phyloP scores from a whole-genome alignment of 371 early-diverging fungal genomes.

The Gilbertella persicaria region DNA sequence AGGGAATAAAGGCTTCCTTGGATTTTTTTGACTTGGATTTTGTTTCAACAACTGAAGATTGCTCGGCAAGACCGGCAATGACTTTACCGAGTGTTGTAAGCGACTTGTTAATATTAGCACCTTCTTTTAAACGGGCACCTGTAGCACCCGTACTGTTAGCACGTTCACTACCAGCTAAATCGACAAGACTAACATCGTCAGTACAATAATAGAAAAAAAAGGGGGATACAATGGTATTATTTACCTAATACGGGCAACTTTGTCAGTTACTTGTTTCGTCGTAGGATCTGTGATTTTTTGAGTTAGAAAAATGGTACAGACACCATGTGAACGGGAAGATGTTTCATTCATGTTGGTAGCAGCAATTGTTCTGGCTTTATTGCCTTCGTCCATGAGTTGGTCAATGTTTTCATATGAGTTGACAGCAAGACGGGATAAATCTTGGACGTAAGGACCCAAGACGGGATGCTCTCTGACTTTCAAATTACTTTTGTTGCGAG shows the following conservation, averaged over 20 bases:
- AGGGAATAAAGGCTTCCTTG: slow-evolving; percentile 32
- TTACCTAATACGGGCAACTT: slow-evolving; percentile 63
- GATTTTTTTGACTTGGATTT: slow-evolving; percentile 50
- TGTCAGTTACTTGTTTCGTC: slow-evolving; percentile 64
- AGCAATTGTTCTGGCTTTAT: slow-evolving; percentile 85
- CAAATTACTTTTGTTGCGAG: slow-evolving; percentile 68
- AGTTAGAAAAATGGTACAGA: slow-evolving; percentile 82
- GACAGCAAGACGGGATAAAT: slow-evolving; percentile 78
- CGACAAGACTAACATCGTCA: slow-evolving; percentile 57
- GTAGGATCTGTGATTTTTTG: slow-evolving; percentile 54
- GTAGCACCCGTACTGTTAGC: slow-evolving; percentile 92
- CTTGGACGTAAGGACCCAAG: slow-evolving; percentile 87
- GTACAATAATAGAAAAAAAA: not conserved
- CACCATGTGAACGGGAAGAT: slow-evolving; percentile 90
- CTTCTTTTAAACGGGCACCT: slow-evolving; percentile 93
- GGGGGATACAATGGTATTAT: not conserved
- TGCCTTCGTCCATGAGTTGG: slow-evolving; percentile 80
- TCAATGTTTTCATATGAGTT: slow-evolving; percentile 70
- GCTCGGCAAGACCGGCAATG: slow-evolving; percentile 88
- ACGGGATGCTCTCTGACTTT: slow-evolving; percentile 83
- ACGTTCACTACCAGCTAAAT: slow-evolving; percentile 94
- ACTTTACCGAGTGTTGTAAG: slow-evolving; percentile 96
- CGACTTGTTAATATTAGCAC: slow-evolving; percentile 95
- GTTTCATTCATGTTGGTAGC: slow-evolving; percentile 94
- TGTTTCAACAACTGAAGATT: slow-evolving; percentile 31